These are phyloP conservation scores for Phyllachora maydis DNA, from an alignment of 2,329 filamentous ascomycete genomes.

Conservation along the genomic window DNA sequence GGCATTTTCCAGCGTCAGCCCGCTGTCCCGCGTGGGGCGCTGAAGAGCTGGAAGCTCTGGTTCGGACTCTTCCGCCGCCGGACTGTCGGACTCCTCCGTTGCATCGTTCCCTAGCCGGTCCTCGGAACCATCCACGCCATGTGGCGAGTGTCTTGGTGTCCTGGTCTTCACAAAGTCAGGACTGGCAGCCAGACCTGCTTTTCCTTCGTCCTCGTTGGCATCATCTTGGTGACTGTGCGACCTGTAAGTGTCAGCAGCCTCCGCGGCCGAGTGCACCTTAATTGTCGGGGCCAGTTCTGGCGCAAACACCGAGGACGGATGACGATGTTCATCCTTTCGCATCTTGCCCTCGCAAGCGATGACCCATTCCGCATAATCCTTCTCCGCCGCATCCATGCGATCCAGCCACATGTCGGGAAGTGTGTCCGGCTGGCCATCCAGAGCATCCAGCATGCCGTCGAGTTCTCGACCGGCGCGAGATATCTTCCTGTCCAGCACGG, in stretches of 20 bases:
- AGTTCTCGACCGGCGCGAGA: slow-evolving; percentile 48
- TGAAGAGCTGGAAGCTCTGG: slow-evolving; percentile 4
- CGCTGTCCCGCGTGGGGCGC: slow-evolving; percentile 8
- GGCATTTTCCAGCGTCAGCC: slow-evolving; percentile 16
- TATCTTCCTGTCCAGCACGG: slow-evolving; percentile 47
- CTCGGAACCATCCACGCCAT: too few species aligned
- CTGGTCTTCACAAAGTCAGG: too few species aligned
- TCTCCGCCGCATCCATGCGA: slow-evolving; percentile 61
- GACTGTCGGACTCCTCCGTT: slow-evolving; percentile 3
- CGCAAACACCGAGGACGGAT: too few species aligned
- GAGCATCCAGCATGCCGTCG: slow-evolving; percentile 67
- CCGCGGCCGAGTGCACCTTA: too few species aligned
- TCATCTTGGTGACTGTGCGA: too few species aligned
- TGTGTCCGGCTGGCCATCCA: slow-evolving; percentile 70
- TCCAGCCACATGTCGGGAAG: slow-evolving; percentile 79
- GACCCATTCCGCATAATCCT: slow-evolving; percentile 62
- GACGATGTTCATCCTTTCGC: slow-evolving; percentile 36
- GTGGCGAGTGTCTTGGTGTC: slow-evolving; percentile 2
- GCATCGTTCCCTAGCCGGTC: too few species aligned
- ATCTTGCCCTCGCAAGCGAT: slow-evolving; percentile 55
- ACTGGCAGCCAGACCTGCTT: too few species aligned
- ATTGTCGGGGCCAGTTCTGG: too few species aligned
- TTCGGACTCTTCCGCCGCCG: slow-evolving; percentile 3
- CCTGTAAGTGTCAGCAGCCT: too few species aligned
- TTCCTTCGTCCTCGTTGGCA: too few species aligned